These are phyloP conservation scores for Trichosporon inkin DNA, from an alignment of 1,284 basidiomycete species.

Conservation along the genomic window DNA sequence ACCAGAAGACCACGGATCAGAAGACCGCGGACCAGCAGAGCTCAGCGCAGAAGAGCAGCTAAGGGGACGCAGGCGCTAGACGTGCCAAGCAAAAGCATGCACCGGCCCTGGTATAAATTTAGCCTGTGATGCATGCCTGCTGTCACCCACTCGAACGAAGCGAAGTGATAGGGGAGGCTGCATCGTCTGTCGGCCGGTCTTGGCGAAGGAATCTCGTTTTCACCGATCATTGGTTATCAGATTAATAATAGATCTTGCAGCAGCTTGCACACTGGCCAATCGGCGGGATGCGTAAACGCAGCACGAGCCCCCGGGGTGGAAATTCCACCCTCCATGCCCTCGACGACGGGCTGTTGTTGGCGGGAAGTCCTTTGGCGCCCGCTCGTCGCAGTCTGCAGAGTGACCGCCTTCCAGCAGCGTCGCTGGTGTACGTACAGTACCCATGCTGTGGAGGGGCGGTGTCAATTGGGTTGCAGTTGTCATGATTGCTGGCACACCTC, in stretches of 20 bases:
- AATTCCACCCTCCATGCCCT: too few relatives aligned
- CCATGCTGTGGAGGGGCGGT: too few relatives aligned
- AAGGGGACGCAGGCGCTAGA: neutral
- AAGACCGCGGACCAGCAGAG: too few relatives aligned
- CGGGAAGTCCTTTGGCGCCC: too few relatives aligned
- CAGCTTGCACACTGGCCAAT: neutral
- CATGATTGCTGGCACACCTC: too few relatives aligned
- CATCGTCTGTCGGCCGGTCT: neutral
- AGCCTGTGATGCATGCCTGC: neutral
- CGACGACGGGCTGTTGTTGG: too few relatives aligned
- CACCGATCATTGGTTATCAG: conserved; percentile 7
- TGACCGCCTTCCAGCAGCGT: too few relatives aligned
- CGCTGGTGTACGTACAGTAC: too few relatives aligned
- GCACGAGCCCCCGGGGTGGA: too few relatives aligned
- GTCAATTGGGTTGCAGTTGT: too few relatives aligned
- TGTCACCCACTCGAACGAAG: neutral
- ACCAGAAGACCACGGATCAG: too few relatives aligned
- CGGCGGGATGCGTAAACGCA: neutral
- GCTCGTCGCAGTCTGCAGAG: too few relatives aligned
- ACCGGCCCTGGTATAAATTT: neutral
- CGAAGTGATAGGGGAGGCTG: neutral
- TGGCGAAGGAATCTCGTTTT: neutral
- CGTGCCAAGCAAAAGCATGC: neutral
- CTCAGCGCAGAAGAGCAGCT: conserved; percentile 22
- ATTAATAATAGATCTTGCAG: neutral